Evolutionary conservation across 2,329 filamentous ascomycete species (phyloP).

Genomic region (Colletotrichum chrysophilum): DNA sequence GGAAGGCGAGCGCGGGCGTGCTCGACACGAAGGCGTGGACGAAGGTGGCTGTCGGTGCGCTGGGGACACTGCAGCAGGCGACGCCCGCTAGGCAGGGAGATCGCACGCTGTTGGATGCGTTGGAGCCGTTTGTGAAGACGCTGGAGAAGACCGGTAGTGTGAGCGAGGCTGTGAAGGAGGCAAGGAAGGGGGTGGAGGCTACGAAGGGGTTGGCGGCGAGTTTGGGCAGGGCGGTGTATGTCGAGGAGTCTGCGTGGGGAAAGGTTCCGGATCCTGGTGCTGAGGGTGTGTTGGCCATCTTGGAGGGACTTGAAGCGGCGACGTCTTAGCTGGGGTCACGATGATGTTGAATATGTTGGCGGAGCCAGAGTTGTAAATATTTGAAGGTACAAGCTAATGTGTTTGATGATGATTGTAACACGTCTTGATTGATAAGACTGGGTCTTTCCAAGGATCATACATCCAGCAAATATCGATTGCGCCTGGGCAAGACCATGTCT

Average conservation of each 20-base stretch:
- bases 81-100: slow-evolving; percentile 76
- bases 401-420: not conserved
- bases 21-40: not conserved
- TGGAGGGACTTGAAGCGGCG: slow-evolving; percentile 59
- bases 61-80: slow-evolving; percentile 46
- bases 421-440: not conserved
- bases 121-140: slow-evolving; percentile 71
- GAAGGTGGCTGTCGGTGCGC: not conserved
- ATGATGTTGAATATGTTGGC: not conserved
- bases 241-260: slow-evolving; percentile 70
- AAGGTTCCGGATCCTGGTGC: slow-evolving; percentile 78
- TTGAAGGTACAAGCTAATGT: not conserved
- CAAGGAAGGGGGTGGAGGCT: slow-evolving; percentile 66
- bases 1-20: not conserved
- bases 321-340: not conserved
- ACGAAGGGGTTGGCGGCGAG: slow-evolving; percentile 79
- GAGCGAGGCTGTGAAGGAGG: slow-evolving; percentile 53
- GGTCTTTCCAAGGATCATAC: not conserved
- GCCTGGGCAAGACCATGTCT: not conserved
- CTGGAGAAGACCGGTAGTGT: slow-evolving; percentile 60
- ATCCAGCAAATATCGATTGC: not conserved
- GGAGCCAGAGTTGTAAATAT: not conserved
- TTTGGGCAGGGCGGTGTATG: slow-evolving; percentile 76
- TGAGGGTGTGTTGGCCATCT: slow-evolving; percentile 63
- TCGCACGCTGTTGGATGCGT: slow-evolving; percentile 74